Evolutionary conservation across 2,329 filamentous ascomycete species (phyloP), one percentile per base, ranked within the genome.

Genomic region (Monosporascus sp.): DNA sequence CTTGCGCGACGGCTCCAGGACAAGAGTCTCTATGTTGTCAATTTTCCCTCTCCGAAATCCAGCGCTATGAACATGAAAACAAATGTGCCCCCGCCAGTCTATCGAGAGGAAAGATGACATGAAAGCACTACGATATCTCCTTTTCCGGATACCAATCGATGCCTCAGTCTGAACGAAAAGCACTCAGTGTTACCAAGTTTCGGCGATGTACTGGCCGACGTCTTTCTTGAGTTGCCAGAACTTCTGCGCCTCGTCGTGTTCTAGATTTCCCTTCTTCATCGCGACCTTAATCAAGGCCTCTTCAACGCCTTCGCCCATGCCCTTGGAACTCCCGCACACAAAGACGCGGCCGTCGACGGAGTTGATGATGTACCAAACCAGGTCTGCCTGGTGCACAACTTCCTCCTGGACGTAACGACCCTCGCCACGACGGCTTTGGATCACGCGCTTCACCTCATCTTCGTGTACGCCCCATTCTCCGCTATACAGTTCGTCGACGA

Each of bases 321-420:
- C 94, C 75, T 90, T 91, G 65, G 85, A 91, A 72, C 89, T 95
- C 48, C 94, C 94, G 69, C 94, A 99, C 54, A 99, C 94, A 68
- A 99, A 99, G 50, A 97, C 85, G 50, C 94, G 85, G 1, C 94
- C 94, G 65, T 99, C 94, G n/a, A 97, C 79, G 2, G 91, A 85
- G 69, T 97, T 97, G 77, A 96, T 89, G 58, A 97, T 91, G 70
- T 90, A 96, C 94, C 94, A 99, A 17, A 97, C 93, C n/a, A 97
- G 81, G 66, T 97, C 94, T 2, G 92, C 90, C 69, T 97, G 94
- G 58, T 89, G 81, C 11, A 83, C 79, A 8, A 99, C 93, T 71
- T 97, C 94, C 65, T 99, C 94, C 68, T 99, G 94, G 2, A 99
- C 94, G 66, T 99, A 99, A 59, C 88, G 87, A 58, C 90, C 89